These are phyloP conservation scores for Rhytidiadelphus loreus DNA, from an alignment of 225 moss, liverwort and hornwort species.

Conservation along the genomic window DNA sequence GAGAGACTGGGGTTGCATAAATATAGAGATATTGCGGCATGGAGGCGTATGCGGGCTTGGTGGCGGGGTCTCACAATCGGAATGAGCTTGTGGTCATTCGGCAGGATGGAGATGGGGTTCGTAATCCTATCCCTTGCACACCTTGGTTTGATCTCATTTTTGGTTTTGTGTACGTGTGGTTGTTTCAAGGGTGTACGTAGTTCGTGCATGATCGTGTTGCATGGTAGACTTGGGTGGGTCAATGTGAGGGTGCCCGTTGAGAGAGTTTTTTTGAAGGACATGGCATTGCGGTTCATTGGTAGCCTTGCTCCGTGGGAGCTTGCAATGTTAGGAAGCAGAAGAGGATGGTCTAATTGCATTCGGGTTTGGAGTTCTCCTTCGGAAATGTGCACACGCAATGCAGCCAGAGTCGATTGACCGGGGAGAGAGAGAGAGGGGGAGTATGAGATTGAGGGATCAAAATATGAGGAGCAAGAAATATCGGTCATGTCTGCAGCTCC, in stretches of 20 bases:
- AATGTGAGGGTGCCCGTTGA: neutral
- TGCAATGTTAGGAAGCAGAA: neutral
- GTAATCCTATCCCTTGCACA: neutral
- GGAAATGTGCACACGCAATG: neutral
- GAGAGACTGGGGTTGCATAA: neutral
- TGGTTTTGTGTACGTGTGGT: neutral
- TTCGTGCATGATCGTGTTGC: neutral
- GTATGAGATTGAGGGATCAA: neutral
- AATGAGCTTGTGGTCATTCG: constrained; percentile 88
- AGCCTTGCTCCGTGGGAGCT: neutral
- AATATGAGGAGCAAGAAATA: neutral
- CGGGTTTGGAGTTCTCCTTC: neutral
- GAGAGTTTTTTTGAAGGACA: neutral
- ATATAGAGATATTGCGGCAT: constrained; percentile 14
- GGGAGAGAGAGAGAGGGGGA: neutral
- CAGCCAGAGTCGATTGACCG: too few relatives aligned
- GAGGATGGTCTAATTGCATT: neutral
- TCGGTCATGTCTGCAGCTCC: neutral
- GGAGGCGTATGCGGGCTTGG: constrained; percentile 85
- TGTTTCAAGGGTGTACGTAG: neutral
- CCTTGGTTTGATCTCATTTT: neutral
- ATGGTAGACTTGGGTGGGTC: neutral
- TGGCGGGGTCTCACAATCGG: constrained; percentile 83
- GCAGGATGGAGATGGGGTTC: constrained; percentile 40
- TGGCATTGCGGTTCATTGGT: neutral